Conservation (phyloP, 345 rosid species). For the Noccaea bulbosa region DNA sequence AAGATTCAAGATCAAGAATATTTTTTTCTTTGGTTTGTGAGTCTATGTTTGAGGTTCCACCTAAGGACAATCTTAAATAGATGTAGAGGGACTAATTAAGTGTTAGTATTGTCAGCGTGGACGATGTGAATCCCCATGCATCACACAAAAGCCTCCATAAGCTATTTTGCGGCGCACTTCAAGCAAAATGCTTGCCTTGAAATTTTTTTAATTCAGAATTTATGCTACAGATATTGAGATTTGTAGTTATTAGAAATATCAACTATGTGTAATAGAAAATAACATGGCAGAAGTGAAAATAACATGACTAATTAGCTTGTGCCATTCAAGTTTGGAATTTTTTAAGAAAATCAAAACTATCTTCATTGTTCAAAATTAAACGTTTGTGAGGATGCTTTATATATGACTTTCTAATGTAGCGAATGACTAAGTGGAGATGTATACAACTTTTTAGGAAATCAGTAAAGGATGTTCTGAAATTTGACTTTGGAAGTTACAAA, state of each 20-base stretch:
- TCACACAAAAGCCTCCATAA: conserved; percentile 27
- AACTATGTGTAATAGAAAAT: neutral
- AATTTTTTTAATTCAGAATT: neutral
- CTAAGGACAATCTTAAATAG: conserved; percentile 33
- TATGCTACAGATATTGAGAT: conserved; percentile 18
- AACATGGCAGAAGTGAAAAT: too few relatives aligned
- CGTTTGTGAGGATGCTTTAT: too few relatives aligned
- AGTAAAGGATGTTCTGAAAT: conserved; percentile 8
- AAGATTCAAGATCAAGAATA: conserved; percentile 27
- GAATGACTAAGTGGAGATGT: neutral
- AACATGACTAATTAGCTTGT: too few relatives aligned
- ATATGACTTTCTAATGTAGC: neutral
- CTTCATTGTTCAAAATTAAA: too few relatives aligned
- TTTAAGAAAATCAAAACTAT: neutral
- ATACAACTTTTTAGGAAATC: neutral
- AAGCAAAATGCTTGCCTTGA: conserved; percentile 40
- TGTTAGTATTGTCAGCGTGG: conserved; percentile 28
- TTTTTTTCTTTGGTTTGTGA: conserved; percentile 13
- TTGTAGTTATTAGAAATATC: neutral
- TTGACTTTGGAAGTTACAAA: conserved; percentile 18
- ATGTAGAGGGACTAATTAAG: conserved; percentile 23
- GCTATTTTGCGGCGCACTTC: conserved; percentile 61
- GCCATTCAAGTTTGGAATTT: neutral
- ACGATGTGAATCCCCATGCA: conserved; percentile 41
- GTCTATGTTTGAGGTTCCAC: conserved; percentile 22